These are phyloP conservation scores for sweet orange (Citrus sinensis) DNA, from an alignment of 345 rosid species.

Conservation along the genomic window DVS_A1.0 CM039168.1:5650001-5650500, in stretches of 20 bases:
- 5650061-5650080: slow-evolving; percentile 79
- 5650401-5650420: not conserved
- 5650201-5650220: not conserved
- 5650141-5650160: not conserved
- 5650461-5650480: not conserved
- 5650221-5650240: not conserved
- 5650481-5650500: not conserved
- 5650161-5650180: not conserved
- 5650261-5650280: too few species aligned
- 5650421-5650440: not conserved
- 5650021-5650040: slow-evolving; percentile 67
- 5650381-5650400: not conserved
- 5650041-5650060: slow-evolving; percentile 69
- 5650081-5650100: slow-evolving; percentile 11
- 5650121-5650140: not conserved
- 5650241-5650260: not conserved
- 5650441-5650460: not conserved
- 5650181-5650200: not conserved
- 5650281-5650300: not conserved
- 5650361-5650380: not conserved
- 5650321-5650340: not conserved
- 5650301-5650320: not conserved
- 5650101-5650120: slow-evolving; percentile 1
- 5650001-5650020: slow-evolving; percentile 69
- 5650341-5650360: not conserved